Evolutionary conservation across 2,329 filamentous ascomycete species (phyloP), one percentile per base, ranked within the genome.

Genomic region (Claviceps lovelessii): DNA sequence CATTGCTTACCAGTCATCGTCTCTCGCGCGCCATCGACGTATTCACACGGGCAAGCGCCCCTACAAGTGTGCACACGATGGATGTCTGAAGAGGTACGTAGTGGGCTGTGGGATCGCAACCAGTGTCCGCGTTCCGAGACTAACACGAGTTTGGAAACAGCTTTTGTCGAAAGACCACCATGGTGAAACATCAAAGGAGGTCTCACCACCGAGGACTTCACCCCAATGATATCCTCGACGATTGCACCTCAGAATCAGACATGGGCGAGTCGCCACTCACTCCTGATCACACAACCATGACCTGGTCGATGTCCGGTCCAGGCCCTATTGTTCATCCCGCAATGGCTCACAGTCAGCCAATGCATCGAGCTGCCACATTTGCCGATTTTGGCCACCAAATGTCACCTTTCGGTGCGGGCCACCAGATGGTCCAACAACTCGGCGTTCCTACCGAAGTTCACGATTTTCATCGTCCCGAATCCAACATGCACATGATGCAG

Each of bases 81-180:
- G 79, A 37, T 85, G 82, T 63, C 66, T 77, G 41, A 85, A 84
- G 69, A 83, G 78, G 77, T 80, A 53, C 19, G 56, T 50, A 17
- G 23, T 37, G 35, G 35, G 13, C 23, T 23, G 23, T 56, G 15
- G 5, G 10, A 7, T 10, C 13, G 13, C 3, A 8, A 39, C 11
- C 15, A 4, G 0, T 19, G 6, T 35, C n/a, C 2, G 7, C 19
- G 13, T 23, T 9, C 33, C 44, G 19, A 44, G 41, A 13, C 39
- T 51, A 44, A 52, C 49, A 17, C 6, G 19, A 31, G 23, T 23
- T 35, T 9, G 19, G n/a, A 41, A 44, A 23, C 59, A 85, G 83
- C 66, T 86, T 86, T 65, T 86, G 83, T 67, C 76, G 84, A 54
- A 86, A 86, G 67, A 86, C 83, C 5, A 86, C 82, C 54, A 83